phyloP scores from a whole-genome alignment of 148 eudicot species.

The Rhododendron ovatum region DNA sequence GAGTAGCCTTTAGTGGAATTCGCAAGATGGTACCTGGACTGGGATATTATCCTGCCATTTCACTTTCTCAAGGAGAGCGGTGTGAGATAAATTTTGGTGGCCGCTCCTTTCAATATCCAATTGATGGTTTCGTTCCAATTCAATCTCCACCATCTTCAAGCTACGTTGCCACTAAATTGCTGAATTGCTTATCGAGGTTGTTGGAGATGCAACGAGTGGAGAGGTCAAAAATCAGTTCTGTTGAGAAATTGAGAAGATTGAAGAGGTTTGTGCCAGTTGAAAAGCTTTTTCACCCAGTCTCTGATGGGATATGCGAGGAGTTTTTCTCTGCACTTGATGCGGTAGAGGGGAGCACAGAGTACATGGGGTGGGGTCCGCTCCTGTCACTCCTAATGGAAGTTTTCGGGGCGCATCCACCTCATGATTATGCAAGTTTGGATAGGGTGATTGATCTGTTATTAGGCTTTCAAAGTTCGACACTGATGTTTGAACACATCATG shows the following conservation, averaged over 20 bases:
- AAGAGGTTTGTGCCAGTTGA: constrained; percentile 79
- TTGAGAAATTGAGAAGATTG: constrained; percentile 73
- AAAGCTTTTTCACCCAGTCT: constrained; percentile 67
- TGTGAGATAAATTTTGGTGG: constrained; percentile 91
- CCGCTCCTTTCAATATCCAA: constrained; percentile 72
- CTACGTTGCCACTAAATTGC: constrained; percentile 40
- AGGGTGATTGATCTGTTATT: constrained; percentile 66
- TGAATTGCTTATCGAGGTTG: constrained; percentile 69
- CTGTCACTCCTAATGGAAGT: constrained; percentile 65
- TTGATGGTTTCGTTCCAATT: constrained; percentile 70
- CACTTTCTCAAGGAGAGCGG: constrained; percentile 88
- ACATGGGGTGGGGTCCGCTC: constrained; percentile 74
- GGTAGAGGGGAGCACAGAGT: constrained; percentile 50
- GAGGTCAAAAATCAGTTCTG: constrained; percentile 50
- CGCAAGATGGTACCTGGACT: constrained; percentile 74
- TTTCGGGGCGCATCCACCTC: constrained; percentile 62
- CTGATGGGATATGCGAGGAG: constrained; percentile 69
- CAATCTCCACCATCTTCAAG: constrained; percentile 55
- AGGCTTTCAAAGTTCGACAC: constrained; percentile 45
- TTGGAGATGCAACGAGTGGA: constrained; percentile 59
- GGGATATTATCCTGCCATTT: constrained; percentile 88
- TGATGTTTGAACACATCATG: constrained; percentile 52
- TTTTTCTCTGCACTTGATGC: constrained; percentile 47
- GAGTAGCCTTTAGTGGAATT: constrained; percentile 77
- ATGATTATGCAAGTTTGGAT: constrained; percentile 72